A percentile compares a stretch with the other conserved stretches of the same genome.
Evolutionary conservation across 2,329 filamentous ascomycete genomes (phyloP).

Genomic region (Ophiostoma tasmaniense): DNA sequence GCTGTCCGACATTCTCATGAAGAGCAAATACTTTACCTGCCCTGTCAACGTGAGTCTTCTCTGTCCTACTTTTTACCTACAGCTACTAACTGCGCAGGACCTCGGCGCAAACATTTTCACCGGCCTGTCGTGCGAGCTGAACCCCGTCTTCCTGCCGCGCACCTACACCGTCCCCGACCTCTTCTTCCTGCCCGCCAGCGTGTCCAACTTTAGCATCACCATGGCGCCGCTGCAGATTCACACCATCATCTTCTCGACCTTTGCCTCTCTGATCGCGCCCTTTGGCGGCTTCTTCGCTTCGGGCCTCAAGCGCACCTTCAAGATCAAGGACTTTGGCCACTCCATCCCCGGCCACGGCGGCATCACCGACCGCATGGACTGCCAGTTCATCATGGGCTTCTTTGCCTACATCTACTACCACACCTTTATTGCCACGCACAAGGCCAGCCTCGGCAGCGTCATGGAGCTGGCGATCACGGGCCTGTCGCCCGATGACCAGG

Average conservation of each 20-base stretch:
- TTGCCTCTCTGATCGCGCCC: slow-evolving; percentile 91
- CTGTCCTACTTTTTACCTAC: background rate
- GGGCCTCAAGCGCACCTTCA: slow-evolving; percentile 95
- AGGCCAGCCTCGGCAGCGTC: slow-evolving; percentile 74
- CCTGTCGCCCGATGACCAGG: slow-evolving; percentile 77
- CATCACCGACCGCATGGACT: slow-evolving; percentile 99
- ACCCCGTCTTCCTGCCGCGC: slow-evolving; percentile 80
- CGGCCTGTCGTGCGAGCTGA: slow-evolving; percentile 79
- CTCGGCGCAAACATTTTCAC: slow-evolving; percentile 89
- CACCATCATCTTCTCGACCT: slow-evolving; percentile 80
- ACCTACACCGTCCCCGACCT: slow-evolving; percentile 65
- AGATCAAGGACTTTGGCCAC: slow-evolving; percentile 99
- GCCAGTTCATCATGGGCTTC: slow-evolving; percentile 99
- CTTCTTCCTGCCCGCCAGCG: slow-evolving; percentile 56
- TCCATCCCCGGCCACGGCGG: slow-evolving; percentile 96
- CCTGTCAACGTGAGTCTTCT: slow-evolving; percentile 64
- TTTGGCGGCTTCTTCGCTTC: slow-evolving; percentile 98
- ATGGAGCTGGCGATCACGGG: slow-evolving; percentile 88
- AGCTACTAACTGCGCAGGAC: slow-evolving; percentile 41
- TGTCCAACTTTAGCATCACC: slow-evolving; percentile 54
- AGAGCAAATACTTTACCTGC: slow-evolving; percentile 96
- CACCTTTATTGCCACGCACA: slow-evolving; percentile 86
- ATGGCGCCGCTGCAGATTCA: slow-evolving; percentile 90
- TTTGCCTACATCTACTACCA: slow-evolving; percentile 99
- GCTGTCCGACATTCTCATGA: slow-evolving; percentile 75